Evolutionary conservation across 2,329 filamentous ascomycete genomes (phyloP).

Genomic region (Xylariales sp.): DNA sequence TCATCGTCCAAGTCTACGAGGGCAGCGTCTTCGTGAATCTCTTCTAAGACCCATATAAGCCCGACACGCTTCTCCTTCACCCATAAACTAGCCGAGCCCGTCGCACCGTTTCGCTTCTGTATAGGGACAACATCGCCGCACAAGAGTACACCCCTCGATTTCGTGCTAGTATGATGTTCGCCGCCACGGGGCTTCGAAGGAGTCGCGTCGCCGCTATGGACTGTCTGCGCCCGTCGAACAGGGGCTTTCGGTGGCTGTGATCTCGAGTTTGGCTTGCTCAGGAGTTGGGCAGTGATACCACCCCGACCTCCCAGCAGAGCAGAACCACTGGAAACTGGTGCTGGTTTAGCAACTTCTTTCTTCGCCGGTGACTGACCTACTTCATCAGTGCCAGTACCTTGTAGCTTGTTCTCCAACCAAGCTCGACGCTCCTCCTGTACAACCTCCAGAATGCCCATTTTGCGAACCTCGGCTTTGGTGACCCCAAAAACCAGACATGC

Average conservation of each 20-base stretch:
- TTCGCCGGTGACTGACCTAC: constrained; percentile 29
- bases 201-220: constrained; percentile 52
- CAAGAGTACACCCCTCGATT: constrained; percentile 82
- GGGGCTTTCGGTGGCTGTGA: constrained; percentile 49
- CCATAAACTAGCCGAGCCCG: constrained; percentile 92
- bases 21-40: constrained; percentile 92
- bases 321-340: constrained; percentile 37
- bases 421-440: constrained; percentile 83
- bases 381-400: constrained; percentile 54
- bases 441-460: constrained; percentile 91
- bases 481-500: constrained; percentile 99
- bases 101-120: constrained; percentile 87
- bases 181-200: constrained; percentile 49
- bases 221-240: constrained; percentile 59
- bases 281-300: constrained; percentile 80
- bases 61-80: constrained; percentile 95
- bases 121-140: constrained; percentile 99
- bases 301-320: constrained; percentile 62
- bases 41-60: constrained; percentile 95
- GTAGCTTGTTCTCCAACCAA: constrained; percentile 85
- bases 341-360: constrained; percentile 28
- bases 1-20: constrained; percentile 73
- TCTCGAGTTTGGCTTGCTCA: constrained; percentile 73
- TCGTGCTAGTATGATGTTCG: constrained; percentile 64
- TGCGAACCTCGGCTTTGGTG: constrained; percentile 90